These are phyloP conservation scores for Drechmeria coniospora DNA, from an alignment of 2,329 filamentous ascomycete species.

Conservation along the genomic window DNA sequence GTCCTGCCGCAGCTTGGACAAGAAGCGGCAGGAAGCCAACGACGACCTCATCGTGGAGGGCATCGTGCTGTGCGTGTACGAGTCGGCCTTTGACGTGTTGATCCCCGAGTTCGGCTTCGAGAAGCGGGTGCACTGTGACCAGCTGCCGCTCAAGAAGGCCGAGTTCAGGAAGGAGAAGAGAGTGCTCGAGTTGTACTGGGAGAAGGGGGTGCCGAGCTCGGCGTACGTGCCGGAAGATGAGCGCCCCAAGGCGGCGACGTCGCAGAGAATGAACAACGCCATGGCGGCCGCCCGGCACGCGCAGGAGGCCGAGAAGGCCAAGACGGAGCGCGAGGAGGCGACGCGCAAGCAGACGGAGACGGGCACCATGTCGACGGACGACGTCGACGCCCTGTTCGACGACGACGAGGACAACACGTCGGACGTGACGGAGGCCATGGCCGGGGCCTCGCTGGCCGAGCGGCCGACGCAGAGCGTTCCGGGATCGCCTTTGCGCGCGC, in stretches of 20 bases:
- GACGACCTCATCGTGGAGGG: conserved; percentile 91
- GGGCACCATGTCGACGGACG: conserved; percentile 82
- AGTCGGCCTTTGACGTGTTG: conserved; percentile 94
- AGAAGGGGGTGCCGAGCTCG: conserved; percentile 95
- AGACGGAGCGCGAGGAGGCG: conserved; percentile 78
- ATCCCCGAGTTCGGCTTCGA: conserved; percentile 98
- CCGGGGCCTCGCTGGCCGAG: conserved; percentile 76
- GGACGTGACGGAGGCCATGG: conserved; percentile 80
- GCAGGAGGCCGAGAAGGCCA: conserved; percentile 65
- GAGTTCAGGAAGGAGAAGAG: conserved; percentile 95
- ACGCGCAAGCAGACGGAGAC: conserved; percentile 90
- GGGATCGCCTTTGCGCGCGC: conserved; percentile 69
- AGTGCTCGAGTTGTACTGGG: conserved; percentile 94
- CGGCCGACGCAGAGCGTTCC: conserved; percentile 92
- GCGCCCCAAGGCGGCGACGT: conserved; percentile 67
- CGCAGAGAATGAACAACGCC: conserved; percentile 59
- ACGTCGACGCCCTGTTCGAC: conserved; percentile 89
- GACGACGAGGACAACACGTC: conserved; percentile 82
- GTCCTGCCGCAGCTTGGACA: conserved; percentile 90
- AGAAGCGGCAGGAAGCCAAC: conserved; percentile 69
- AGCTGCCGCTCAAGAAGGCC: conserved; percentile 96
- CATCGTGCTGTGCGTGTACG: conserved; percentile 92
- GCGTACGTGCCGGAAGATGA: conserved; percentile 95
- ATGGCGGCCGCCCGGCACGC: conserved; percentile 64
- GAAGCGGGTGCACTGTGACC: conserved; percentile 97